phyloP scores from a whole-genome alignment of 2,329 filamentous ascomycete genomes.

The Hymenoscyphus albidus region DNA sequence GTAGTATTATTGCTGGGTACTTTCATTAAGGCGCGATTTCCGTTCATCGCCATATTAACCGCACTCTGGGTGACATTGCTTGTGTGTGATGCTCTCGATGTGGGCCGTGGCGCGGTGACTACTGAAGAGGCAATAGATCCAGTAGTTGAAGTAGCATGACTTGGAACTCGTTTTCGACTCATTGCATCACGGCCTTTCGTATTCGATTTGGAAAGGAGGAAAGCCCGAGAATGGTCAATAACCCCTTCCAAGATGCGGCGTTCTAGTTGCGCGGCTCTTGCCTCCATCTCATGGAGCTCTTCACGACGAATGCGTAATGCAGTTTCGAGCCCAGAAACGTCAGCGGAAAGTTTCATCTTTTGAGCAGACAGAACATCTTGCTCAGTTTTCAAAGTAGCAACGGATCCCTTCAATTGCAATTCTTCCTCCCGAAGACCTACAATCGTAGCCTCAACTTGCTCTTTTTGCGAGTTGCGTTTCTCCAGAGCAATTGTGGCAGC shows the following conservation, averaged over 20 bases:
- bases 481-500: conserved; percentile 80
- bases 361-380: conserved; percentile 73
- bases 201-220: conserved; percentile 69
- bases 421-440: conserved; percentile 53
- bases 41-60: conserved; percentile 52
- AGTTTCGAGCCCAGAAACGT: conserved; percentile 87
- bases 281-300: conserved; percentile 87
- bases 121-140: conserved; percentile 33
- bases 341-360: conserved; percentile 75
- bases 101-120: conserved; percentile 14
- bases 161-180: conserved; percentile 49
- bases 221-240: conserved; percentile 88
- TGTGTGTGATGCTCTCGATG: conserved; percentile 28
- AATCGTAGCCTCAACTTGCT: conserved; percentile 53
- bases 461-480: conserved; percentile 64
- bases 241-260: conserved; percentile 91
- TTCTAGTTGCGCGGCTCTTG: conserved; percentile 82
- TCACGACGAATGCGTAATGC: conserved; percentile 84
- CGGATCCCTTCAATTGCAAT: conserved; percentile 55
- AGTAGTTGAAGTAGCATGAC: conserved; percentile 41
- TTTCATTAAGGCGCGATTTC: conserved; percentile 34
- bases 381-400: conserved; percentile 50
- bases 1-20: conserved; percentile 42
- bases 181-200: conserved; percentile 42
- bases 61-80: conserved; percentile 39